Conservation (phyloP, 2,329 filamentous ascomycete species). For the Aspergillus sergii region DNA sequence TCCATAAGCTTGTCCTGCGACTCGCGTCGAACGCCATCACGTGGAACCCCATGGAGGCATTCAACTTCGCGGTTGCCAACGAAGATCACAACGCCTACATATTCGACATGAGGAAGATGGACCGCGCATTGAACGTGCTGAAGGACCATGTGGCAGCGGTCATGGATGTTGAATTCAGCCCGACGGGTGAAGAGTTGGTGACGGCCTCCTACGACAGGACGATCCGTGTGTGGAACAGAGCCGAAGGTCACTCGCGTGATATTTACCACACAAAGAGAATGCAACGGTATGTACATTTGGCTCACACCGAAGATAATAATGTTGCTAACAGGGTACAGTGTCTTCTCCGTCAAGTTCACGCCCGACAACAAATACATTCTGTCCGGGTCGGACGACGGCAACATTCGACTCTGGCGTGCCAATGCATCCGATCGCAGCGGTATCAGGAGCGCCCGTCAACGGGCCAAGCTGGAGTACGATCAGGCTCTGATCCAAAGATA, state of each 20-base stretch:
- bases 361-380: constrained; percentile 87
- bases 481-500: constrained; percentile 80
- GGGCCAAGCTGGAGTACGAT: constrained; percentile 90
- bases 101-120: constrained; percentile 92
- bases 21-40: constrained; percentile 81
- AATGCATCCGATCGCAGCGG: constrained; percentile 81
- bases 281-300: constrained; percentile 61
- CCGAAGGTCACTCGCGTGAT: constrained; percentile 82
- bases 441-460: constrained; percentile 80
- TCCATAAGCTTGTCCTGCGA: constrained; percentile 78
- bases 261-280: constrained; percentile 98
- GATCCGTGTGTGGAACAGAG: constrained; percentile 79
- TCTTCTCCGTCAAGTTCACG: constrained; percentile 82
- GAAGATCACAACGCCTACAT: constrained; percentile 94
- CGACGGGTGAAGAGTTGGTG: constrained; percentile 91
- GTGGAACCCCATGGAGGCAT: constrained; percentile 97
- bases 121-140: constrained; percentile 82
- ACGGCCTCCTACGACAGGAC: constrained; percentile 88
- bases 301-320: not conserved
- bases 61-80: constrained; percentile 89
- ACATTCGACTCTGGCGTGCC: constrained; percentile 85
- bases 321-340: constrained; percentile 49
- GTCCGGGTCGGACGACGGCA: constrained; percentile 91
- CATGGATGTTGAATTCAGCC: constrained; percentile 95
- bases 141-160: constrained; percentile 90